A percentile compares a stretch with the other conserved stretches of the same genome.
Evolutionary conservation across 805 yeast genomes (phyloP).

Genomic region (Teunomyces aglyptinius): DNA sequence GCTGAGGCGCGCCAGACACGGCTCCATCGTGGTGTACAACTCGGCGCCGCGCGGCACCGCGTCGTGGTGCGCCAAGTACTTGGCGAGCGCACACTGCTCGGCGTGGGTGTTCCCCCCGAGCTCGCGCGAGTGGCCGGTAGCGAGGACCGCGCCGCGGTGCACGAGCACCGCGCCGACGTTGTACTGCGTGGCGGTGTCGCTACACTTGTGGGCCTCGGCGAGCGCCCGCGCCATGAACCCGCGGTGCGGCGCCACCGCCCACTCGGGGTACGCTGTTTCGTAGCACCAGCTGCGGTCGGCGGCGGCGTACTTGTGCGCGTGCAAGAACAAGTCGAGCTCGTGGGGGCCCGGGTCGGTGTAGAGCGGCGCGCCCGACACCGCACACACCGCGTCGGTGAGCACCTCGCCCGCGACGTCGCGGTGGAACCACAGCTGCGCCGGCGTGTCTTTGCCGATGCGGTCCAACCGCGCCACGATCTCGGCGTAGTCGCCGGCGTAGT

Average conservation of each 20-base stretch:
- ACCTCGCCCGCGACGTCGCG: slow-evolving; percentile 65
- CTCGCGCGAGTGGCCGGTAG: slow-evolving; percentile 88
- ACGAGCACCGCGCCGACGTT: slow-evolving; percentile 92
- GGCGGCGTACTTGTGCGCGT: slow-evolving; percentile 79
- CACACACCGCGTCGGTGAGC: slow-evolving; percentile 57
- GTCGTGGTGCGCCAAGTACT: slow-evolving; percentile 49
- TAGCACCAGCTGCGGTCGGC: slow-evolving; percentile 63
- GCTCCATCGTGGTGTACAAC: slow-evolving; percentile 95
- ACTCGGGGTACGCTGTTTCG: slow-evolving; percentile 71
- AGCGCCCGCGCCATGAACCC: slow-evolving; percentile 74
- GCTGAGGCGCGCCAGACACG: slow-evolving; percentile 84
- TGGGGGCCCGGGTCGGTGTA: slow-evolving; percentile 88
- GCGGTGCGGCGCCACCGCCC: slow-evolving; percentile 67
- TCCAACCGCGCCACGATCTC: slow-evolving; percentile 52
- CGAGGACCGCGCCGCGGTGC: slow-evolving; percentile 55
- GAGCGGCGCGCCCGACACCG: slow-evolving; percentile 63
- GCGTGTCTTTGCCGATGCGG: slow-evolving; percentile 64
- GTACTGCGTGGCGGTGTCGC: slow-evolving; percentile 79
- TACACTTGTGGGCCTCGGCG: slow-evolving; percentile 75
- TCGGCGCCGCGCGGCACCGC: slow-evolving; percentile 73
- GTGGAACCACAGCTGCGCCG: slow-evolving; percentile 68
- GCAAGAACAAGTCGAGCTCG: slow-evolving; percentile 87
- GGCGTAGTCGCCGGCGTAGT: slow-evolving; percentile 44
- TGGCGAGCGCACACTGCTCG: slow-evolving; percentile 89
- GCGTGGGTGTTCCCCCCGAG: slow-evolving; percentile 96